Evolutionary conservation across 371 early-diverging fungal species (phyloP).

Genomic region (Mortierella sp.): DNA sequence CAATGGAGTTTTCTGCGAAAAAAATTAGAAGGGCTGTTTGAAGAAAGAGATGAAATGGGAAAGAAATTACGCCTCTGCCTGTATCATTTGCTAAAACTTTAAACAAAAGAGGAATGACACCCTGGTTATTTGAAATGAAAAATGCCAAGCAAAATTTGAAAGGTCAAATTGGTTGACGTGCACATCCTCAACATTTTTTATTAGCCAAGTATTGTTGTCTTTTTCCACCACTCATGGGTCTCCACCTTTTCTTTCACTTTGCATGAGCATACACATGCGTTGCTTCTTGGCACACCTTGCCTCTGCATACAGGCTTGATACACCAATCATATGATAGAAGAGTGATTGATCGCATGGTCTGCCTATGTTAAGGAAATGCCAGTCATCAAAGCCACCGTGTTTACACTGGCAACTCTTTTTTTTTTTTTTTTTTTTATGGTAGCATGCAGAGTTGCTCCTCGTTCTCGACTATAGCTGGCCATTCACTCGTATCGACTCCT

Average conservation of each 20-base stretch:
- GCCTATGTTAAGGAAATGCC: neutral
- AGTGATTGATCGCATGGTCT: neutral
- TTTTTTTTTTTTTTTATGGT: slow-evolving; percentile 5
- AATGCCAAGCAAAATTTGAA: slow-evolving; percentile 5
- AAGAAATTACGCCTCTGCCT: too few relatives aligned
- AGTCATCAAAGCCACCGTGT: slow-evolving; percentile 14
- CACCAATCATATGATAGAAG: slow-evolving; percentile 7
- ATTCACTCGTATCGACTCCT: neutral
- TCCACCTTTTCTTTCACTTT: neutral
- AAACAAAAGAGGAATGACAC: neutral
- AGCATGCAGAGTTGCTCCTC: slow-evolving; percentile 2
- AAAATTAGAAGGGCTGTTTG: neutral
- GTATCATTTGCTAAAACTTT: too few relatives aligned
- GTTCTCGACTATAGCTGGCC: slow-evolving; percentile 2
- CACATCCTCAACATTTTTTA: neutral
- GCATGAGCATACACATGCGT: neutral
- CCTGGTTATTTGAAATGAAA: neutral
- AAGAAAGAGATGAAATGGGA: neutral
- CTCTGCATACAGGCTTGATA: too few relatives aligned
- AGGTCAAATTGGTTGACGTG: neutral
- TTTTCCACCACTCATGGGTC: too few relatives aligned
- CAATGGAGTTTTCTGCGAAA: neutral
- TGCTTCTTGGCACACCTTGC: too few relatives aligned
- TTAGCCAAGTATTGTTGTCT: neutral
- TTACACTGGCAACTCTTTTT: neutral